These are phyloP conservation scores for Garcileccinum viscosum DNA, from an alignment of 1,284 basidiomycete genomes.

Conservation along the genomic window DNA sequence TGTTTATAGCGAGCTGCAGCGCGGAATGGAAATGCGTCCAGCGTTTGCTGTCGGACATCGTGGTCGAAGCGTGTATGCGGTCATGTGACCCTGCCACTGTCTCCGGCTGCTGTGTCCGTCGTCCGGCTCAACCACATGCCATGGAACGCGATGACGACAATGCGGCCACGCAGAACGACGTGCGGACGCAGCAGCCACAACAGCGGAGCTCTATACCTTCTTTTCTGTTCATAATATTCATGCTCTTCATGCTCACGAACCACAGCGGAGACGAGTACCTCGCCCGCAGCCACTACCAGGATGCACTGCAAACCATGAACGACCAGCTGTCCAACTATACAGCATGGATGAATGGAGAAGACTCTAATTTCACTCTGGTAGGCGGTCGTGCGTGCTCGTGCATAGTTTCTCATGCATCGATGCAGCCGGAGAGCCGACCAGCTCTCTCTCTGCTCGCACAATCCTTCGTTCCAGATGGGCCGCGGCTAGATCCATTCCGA, in stretches of 20 bases:
- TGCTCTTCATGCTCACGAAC: constrained; percentile 78
- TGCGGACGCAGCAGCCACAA: constrained; percentile 24
- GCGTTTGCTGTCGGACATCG: constrained; percentile 57
- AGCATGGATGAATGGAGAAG: constrained; percentile 74
- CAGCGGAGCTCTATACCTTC: constrained; percentile 56
- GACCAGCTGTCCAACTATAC: constrained; percentile 73
- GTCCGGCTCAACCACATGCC: constrained; percentile 1
- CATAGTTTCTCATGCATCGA: constrained; percentile 8
- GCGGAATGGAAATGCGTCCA: constrained; percentile 80
- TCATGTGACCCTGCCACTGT: neutral
- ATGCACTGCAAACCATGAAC: constrained; percentile 61
- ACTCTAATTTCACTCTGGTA: constrained; percentile 72
- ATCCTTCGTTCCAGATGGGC: constrained; percentile 54
- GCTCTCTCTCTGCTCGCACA: constrained; percentile 56
- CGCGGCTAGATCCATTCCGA: constrained; percentile 48
- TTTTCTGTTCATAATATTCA: constrained; percentile 74
- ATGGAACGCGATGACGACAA: constrained; percentile 40
- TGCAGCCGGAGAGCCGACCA: constrained; percentile 57
- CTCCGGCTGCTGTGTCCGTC: neutral
- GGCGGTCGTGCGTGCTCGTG: constrained; percentile 32
- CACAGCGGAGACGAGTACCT: constrained; percentile 69
- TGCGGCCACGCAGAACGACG: constrained; percentile 15
- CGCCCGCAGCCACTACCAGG: constrained; percentile 65
- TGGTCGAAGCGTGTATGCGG: neutral
- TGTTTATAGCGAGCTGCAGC: constrained; percentile 74